Base-by-base conservation (phyloP, 2,329 filamentous ascomycete species). In the Xylariaceae sp. region DNA sequence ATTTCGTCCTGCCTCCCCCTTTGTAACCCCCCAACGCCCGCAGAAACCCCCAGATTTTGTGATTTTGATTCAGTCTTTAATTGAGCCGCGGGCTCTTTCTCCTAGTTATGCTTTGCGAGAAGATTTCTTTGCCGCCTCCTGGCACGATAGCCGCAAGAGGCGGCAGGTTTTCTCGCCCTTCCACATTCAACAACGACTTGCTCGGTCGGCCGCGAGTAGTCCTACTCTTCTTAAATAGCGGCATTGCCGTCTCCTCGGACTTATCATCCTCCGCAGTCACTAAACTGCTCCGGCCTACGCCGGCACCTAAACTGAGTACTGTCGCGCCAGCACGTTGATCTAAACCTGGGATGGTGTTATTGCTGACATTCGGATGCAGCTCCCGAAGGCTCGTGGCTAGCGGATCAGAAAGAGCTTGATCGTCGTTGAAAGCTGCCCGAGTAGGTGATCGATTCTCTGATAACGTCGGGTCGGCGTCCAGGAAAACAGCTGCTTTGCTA, bases 31-130 rank as follows among this genome's bases (percentile, higher is more conserved):
- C 16, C 5, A 5, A 22, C 18, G 32, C 30, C 37, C 5, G 9
- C 32, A 7, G 6, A 15, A 34, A 13, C 13, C n/a, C 32, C 32
- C 32, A 34, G 13, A 34, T 34, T 15, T n/a, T 26, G 26, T 5
- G 4, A 26, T 26, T 26, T 26, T 26, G 26, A 34, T 13, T 10
- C 32, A 8, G 26, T 8, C 32, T 34, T 13, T 34, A 69, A 37
- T 71, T 68, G 53, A 81, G 64, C 51, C 80, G 68, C 3, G 80
- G 78, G 58, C 80, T 83, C 72, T 82, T 82, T 65, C 80, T 76
- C 67, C 75, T 75, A 52, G 73, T 70, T 26, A 72, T 57, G 47
- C 76, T 76, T 65, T 77, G 71, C 18, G 73, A 70, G 57, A 79
- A 73, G n/a, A 71, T 69, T 47, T 70, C 67, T 29, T 60, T 62